A percentile compares a stretch with the other conserved stretches of the same genome.
phyloP scores from a whole-genome alignment of 495 filamentous ascomycete genomes.

The Pyrenula aspistea region DNA sequence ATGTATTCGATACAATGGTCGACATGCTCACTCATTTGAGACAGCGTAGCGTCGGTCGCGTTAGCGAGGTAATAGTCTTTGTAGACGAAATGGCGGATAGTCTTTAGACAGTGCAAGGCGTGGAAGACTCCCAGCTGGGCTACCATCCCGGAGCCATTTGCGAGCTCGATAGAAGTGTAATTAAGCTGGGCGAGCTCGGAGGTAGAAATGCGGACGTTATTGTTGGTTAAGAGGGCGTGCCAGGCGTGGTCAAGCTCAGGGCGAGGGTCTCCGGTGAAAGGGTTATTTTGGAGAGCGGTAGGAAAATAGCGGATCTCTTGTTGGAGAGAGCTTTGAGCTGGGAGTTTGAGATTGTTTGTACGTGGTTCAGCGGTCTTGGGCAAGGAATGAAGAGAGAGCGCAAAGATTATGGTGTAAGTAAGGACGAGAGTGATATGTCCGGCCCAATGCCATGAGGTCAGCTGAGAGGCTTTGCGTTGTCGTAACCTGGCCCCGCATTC shows the following conservation, averaged over 20 bases:
- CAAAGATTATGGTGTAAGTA: not conserved
- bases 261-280: not conserved
- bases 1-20: slow-evolving; percentile 14
- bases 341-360: not conserved
- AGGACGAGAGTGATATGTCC: not conserved
- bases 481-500: not conserved
- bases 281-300: not conserved
- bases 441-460: not conserved
- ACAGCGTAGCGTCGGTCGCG: not conserved
- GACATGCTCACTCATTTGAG: slow-evolving; percentile 5
- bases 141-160: slow-evolving; percentile 1
- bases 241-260: slow-evolving; percentile 1
- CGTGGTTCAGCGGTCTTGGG: not conserved
- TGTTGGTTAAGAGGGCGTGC: slow-evolving; percentile 7
- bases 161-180: slow-evolving; percentile 4
- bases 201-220: slow-evolving; percentile 2
- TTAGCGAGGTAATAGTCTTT: slow-evolving; percentile 6
- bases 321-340: not conserved
- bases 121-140: slow-evolving; percentile 6
- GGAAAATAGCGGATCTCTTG: not conserved
- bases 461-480: not conserved
- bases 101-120: slow-evolving; percentile 8
- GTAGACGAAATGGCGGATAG: slow-evolving; percentile 9
- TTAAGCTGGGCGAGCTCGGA: slow-evolving; percentile 6
- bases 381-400: not conserved